These are phyloP conservation scores for Syzygium aqueum DNA, from an alignment of 345 rosid species.

Conservation along the genomic window DNA sequence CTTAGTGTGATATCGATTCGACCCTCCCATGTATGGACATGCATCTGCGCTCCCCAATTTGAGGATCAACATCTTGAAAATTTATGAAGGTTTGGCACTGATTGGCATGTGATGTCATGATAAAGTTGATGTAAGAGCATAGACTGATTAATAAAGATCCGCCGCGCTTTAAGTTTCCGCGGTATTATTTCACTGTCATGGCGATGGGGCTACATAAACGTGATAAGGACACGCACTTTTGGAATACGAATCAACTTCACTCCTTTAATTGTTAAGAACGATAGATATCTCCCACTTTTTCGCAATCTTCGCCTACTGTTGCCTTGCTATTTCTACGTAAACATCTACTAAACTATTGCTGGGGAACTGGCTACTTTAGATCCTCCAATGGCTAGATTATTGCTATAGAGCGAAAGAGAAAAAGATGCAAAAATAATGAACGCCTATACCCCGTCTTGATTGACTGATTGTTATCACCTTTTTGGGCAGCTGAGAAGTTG, in stretches of 20 bases:
- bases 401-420: neutral
- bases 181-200: neutral
- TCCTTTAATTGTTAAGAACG: neutral
- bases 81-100: neutral
- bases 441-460: neutral
- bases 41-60: neutral
- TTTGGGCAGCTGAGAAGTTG: constrained; percentile 47
- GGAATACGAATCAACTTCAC: neutral
- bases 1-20: neutral
- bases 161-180: neutral
- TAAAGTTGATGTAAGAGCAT: neutral
- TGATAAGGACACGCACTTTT: neutral
- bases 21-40: neutral
- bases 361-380: neutral
- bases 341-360: neutral
- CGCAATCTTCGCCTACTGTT: neutral
- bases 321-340: neutral
- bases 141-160: neutral
- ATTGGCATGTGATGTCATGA: neutral
- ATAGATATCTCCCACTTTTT: neutral
- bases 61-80: neutral
- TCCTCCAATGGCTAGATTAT: neutral
- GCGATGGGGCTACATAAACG: neutral
- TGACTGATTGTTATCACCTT: neutral
- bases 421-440: neutral